Conservation (phyloP, 805 yeast genomes). For the Schizosaccharomyces pombe region DNA sequence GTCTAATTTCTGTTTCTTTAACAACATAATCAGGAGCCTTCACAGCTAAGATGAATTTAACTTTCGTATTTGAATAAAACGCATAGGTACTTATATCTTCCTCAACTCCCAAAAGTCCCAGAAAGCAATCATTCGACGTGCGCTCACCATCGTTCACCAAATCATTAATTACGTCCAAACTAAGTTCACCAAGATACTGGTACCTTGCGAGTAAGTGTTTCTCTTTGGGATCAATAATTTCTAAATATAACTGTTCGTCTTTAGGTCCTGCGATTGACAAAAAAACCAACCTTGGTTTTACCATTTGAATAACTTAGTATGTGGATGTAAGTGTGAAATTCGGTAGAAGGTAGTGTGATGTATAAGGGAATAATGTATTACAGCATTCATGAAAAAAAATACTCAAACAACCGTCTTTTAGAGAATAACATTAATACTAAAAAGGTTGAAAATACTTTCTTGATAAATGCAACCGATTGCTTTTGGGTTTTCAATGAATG, state of each 20-base stretch:
- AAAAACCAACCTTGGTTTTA: background rate
- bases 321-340: background rate
- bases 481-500: no score
- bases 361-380: no score
- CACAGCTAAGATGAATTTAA: background rate
- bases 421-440: no score
- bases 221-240: background rate
- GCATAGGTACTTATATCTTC: background rate
- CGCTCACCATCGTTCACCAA: background rate
- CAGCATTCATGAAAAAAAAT: no score
- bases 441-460: no score
- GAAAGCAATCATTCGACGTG: background rate
- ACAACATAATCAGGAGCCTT: background rate
- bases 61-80: background rate
- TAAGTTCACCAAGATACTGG: background rate
- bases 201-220: background rate
- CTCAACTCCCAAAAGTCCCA: background rate
- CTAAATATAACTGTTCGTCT: background rate
- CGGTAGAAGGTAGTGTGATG: no score
- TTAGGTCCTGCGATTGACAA: background rate
- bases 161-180: background rate
- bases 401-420: no score
- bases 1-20: background rate
- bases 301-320: background rate
- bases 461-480: no score